Conservation (phyloP, 352 stramenopile species). For the Poterioochromonas sp. region DNA sequence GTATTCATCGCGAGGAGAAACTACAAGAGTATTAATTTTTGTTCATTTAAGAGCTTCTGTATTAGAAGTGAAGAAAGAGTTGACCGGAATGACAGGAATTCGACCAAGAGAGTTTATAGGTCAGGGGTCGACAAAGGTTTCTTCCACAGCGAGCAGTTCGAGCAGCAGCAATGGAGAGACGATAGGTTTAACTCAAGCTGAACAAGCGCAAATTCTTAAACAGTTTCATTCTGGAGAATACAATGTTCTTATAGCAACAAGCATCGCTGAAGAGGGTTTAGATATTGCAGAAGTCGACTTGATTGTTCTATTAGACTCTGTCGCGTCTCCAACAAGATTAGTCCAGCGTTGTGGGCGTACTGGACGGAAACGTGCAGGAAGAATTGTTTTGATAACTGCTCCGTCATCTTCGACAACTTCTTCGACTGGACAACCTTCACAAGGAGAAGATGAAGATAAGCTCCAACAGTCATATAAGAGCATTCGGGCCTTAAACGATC, state of each 20-base stretch:
- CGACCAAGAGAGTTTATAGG: neutral
- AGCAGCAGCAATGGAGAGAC: neutral
- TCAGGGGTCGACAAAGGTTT: neutral
- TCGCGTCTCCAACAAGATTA: slow-evolving; percentile 56
- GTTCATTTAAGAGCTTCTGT: slow-evolving; percentile 89
- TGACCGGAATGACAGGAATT: neutral
- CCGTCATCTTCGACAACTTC: slow-evolving; percentile 59
- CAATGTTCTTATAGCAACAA: slow-evolving; percentile 85
- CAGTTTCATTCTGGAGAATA: slow-evolving; percentile 71
- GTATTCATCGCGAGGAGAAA: slow-evolving; percentile 56
- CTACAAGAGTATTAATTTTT: slow-evolving; percentile 93
- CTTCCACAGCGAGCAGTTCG: too few species aligned
- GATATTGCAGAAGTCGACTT: slow-evolving; percentile 86
- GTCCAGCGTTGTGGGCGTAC: slow-evolving; percentile 77
- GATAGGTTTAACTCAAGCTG: slow-evolving; percentile 80
- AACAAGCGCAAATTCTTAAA: slow-evolving; percentile 85
- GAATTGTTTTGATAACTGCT: slow-evolving; percentile 66
- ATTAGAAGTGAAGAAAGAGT: slow-evolving; percentile 73
- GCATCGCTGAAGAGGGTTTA: slow-evolving; percentile 85
- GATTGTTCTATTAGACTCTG: slow-evolving; percentile 82
- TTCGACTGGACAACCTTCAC: neutral
- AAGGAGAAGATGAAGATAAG: neutral
- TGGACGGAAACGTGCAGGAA: slow-evolving; percentile 68
- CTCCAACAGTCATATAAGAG: too few species aligned
- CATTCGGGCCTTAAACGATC: too few species aligned